A percentile compares a stretch with the other conserved stretches of the same genome.
phyloP scores from a whole-genome alignment of 257 asterid species.

The Paulownia fortunei region DNA sequence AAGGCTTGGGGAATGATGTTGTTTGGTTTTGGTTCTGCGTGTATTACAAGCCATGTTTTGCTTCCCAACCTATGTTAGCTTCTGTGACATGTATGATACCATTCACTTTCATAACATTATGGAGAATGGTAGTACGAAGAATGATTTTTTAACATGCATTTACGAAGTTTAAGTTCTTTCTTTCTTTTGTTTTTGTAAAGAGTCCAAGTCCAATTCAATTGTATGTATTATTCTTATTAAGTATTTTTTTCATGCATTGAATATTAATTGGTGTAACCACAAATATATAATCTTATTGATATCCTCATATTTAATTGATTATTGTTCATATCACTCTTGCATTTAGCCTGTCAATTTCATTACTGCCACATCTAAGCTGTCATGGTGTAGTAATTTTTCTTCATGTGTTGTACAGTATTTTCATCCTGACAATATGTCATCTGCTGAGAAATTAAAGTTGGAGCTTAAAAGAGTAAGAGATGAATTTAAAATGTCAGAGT shows the following conservation, averaged over 20 bases:
- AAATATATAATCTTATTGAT: background rate
- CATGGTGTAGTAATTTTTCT: background rate
- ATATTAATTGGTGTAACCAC: background rate
- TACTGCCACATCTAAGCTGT: background rate
- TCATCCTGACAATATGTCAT: constrained; percentile 88
- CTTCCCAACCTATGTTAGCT: background rate
- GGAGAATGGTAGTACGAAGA: background rate
- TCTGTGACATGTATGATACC: background rate
- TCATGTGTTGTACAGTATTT: constrained; percentile 60
- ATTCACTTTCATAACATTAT: constrained; percentile 6
- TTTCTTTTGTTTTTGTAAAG: background rate
- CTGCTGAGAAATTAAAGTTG: constrained; percentile 81
- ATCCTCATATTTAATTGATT: background rate
- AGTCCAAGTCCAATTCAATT: background rate
- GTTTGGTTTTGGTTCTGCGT: background rate
- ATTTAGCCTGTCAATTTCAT: background rate
- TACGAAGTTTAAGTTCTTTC: background rate
- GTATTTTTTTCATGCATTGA: background rate
- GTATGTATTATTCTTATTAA: background rate
- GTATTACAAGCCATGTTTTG: background rate
- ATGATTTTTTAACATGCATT: background rate
- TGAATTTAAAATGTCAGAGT: constrained; percentile 82
- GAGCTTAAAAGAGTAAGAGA: constrained; percentile 85
- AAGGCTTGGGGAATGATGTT: background rate
- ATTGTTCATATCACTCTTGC: background rate